phyloP scores from a whole-genome alignment of 345 rosid genomes.

The Hibiscus syriacus region DNA sequence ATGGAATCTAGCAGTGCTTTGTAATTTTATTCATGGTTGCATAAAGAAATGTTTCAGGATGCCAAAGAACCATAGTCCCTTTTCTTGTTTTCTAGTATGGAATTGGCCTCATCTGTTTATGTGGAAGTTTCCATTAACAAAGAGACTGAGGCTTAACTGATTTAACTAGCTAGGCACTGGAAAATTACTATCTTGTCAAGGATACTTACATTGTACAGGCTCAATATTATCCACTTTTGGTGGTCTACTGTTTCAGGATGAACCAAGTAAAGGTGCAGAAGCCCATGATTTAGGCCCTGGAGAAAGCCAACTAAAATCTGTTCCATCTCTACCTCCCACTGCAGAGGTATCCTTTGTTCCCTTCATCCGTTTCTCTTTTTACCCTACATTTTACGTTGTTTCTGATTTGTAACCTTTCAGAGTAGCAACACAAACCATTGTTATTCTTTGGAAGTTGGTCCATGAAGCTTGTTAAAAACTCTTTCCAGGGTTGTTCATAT shows the following conservation, averaged over 20 bases:
- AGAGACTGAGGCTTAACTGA: neutral
- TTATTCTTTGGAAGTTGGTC: neutral
- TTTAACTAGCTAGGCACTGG: neutral
- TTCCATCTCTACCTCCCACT: slow-evolving; percentile 15
- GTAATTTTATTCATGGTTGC: neutral
- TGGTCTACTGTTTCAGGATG: neutral
- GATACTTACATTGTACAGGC: neutral
- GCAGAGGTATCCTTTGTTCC: slow-evolving; percentile 19
- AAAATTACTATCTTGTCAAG: neutral
- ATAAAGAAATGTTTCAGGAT: neutral
- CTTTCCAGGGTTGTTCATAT: neutral
- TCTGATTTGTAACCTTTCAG: neutral
- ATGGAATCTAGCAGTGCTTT: neutral
- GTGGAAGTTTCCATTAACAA: neutral
- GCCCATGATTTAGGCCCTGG: slow-evolving; percentile 15
- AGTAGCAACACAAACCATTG: neutral
- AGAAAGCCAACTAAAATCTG: slow-evolving; percentile 18
- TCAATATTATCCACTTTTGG: neutral
- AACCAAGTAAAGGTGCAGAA: slow-evolving; percentile 2
- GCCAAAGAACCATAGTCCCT: neutral
- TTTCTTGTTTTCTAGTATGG: neutral
- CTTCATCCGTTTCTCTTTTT: neutral
- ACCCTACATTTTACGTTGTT: neutral
- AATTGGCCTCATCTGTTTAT: neutral
- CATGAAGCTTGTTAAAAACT: neutral